These are phyloP conservation scores for Penicillium bialowiezense DNA, from an alignment of 495 filamentous ascomycete species.

Conservation along the genomic window DNA sequence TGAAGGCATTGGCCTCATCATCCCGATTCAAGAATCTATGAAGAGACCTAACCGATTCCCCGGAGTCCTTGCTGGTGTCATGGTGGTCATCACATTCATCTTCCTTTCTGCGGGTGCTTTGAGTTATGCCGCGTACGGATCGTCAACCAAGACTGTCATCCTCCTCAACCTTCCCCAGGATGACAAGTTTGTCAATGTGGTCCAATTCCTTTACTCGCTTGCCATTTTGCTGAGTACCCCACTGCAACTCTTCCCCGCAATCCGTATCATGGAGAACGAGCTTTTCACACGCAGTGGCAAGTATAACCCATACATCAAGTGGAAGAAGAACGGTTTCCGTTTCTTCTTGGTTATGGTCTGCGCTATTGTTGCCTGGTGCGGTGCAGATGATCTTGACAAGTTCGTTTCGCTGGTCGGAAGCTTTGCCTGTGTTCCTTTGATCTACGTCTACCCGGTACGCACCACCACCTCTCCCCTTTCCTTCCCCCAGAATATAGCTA, in stretches of 20 bases:
- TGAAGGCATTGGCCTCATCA: constrained; percentile 96
- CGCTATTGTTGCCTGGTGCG: constrained; percentile 83
- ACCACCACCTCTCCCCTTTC: constrained; percentile 5
- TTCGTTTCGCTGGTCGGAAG: constrained; percentile 94
- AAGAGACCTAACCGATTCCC: constrained; percentile 83
- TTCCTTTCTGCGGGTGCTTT: constrained; percentile 90
- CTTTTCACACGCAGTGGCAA: constrained; percentile 84
- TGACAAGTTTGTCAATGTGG: constrained; percentile 88
- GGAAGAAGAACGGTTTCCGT: constrained; percentile 96
- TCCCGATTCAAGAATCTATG: constrained; percentile 98
- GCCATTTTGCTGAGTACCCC: constrained; percentile 93
- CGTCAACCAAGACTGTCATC: constrained; percentile 90
- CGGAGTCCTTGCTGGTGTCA: constrained; percentile 77
- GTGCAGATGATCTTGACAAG: constrained; percentile 91
- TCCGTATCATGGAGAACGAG: constrained; percentile 68
- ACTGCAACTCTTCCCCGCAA: constrained; percentile 94
- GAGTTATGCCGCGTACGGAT: constrained; percentile 95
- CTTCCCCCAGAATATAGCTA: constrained; percentile 1
- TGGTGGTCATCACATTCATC: constrained; percentile 89
- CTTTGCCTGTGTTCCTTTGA: constrained; percentile 95
- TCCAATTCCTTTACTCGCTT: constrained; percentile 92
- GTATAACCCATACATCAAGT: constrained; percentile 94
- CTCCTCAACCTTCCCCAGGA: constrained; percentile 96
- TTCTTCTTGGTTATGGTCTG: constrained; percentile 88
- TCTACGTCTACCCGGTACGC: constrained; percentile 95